Conservation (phyloP, 2,329 filamentous ascomycete genomes). For the Epichloe uncinata region DNA sequence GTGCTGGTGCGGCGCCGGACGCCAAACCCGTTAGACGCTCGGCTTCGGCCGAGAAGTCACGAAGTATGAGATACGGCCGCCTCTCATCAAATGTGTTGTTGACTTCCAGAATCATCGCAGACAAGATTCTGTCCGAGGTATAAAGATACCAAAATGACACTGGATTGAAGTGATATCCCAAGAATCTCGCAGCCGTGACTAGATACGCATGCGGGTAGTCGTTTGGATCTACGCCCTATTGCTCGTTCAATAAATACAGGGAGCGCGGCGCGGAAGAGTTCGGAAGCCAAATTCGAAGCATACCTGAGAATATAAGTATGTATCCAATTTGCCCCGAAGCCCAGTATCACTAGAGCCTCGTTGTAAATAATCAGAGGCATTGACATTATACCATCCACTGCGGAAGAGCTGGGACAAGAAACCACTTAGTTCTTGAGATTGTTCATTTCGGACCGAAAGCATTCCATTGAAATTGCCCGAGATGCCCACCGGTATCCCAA, state of each 20-base stretch:
- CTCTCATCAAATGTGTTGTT: constrained; percentile 67
- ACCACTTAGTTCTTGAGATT: not conserved
- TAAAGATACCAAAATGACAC: constrained; percentile 75
- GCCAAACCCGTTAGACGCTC: constrained; percentile 4
- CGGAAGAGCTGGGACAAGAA: constrained; percentile 3
- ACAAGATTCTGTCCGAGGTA: constrained; percentile 39
- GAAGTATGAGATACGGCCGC: constrained; percentile 24
- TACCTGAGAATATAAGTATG: constrained; percentile 45
- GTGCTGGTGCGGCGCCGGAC: not conserved
- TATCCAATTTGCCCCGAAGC: constrained; percentile 48
- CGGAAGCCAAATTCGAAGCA: constrained; percentile 7
- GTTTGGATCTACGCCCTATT: constrained; percentile 42
- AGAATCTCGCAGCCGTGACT: constrained; percentile 54
- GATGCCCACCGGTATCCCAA: constrained; percentile 54
- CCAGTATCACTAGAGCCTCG: constrained; percentile 37
- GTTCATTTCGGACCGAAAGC: constrained; percentile 31
- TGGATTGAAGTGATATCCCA: constrained; percentile 62
- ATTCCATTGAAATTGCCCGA: constrained; percentile 40
- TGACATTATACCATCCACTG: constrained; percentile 42
- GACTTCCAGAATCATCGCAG: constrained; percentile 57
- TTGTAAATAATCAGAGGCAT: constrained; percentile 46
- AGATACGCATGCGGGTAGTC: constrained; percentile 57
- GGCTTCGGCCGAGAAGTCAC: constrained; percentile 14
- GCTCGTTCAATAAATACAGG: not conserved
- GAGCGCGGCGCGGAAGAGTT: constrained; percentile 7